Conservation (phyloP, 2,329 filamentous ascomycete genomes). For the Metarhizium rileyi region DNA sequence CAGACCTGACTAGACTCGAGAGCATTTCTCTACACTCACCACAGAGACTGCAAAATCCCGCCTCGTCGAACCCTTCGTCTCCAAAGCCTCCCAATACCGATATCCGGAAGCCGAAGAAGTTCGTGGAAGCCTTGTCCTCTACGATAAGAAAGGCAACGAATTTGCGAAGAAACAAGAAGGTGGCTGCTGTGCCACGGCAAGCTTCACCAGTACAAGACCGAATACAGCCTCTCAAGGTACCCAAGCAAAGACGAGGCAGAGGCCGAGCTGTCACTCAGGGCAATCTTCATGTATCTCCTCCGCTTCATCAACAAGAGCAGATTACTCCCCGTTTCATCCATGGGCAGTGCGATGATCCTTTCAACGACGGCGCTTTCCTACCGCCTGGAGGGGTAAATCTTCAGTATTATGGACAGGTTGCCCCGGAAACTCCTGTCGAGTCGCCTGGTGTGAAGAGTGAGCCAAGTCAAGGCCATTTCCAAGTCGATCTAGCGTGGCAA, state of each 20-base stretch:
- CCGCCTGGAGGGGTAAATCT: constrained; percentile 14
- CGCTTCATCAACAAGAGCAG: constrained; percentile 18
- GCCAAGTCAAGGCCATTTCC: constrained; percentile 17
- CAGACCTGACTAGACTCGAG: constrained; percentile 36
- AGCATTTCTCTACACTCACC: constrained; percentile 36
- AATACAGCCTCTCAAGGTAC: constrained; percentile 19
- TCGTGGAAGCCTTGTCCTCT: constrained; percentile 31
- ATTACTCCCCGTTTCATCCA: constrained; percentile 22
- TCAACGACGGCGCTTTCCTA: constrained; percentile 19
- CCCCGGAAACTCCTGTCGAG: constrained; percentile 27
- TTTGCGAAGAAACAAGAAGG: constrained; percentile 22
- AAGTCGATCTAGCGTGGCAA: constrained; percentile 9
- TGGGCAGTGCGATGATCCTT: constrained; percentile 29
- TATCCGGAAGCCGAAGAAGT: constrained; percentile 26
- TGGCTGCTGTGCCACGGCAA: constrained; percentile 11
- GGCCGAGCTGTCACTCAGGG: constrained; percentile 11
- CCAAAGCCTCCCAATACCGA: constrained; percentile 22
- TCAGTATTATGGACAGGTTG: constrained; percentile 22
- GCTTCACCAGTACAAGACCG: constrained; percentile 22
- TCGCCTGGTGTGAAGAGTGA: constrained; percentile 28
- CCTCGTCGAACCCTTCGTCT: constrained; percentile 20
- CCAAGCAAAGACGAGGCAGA: constrained; percentile 21
- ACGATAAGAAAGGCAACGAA: constrained; percentile 30
- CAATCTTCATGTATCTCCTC: constrained; percentile 14
- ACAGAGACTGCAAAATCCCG: constrained; percentile 15